A percentile compares a stretch with the other conserved stretches of the same genome.
These are phyloP conservation scores for Cryptosporidium parvum DNA, from an alignment of 169 alveolate species.

Conservation along the genomic window DNA sequence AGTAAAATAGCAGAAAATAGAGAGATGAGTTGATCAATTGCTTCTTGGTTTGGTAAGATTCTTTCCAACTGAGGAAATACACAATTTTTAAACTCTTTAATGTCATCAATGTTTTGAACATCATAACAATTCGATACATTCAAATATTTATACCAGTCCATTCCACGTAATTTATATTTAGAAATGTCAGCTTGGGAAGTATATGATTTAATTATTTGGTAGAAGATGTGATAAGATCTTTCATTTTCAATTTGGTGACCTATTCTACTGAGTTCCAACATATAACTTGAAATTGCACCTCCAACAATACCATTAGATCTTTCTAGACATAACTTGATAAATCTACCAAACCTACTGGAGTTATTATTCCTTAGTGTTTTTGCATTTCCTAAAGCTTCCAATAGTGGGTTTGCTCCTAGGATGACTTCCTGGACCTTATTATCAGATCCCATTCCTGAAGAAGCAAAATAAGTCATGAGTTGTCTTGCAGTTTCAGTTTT, in stretches of 20 bases:
- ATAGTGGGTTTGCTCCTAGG: slow-evolving; percentile 95
- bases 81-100: slow-evolving; percentile 77
- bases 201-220: slow-evolving; percentile 83
- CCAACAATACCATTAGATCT: slow-evolving; percentile 86
- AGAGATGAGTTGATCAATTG: slow-evolving; percentile 43
- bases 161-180: slow-evolving; percentile 33
- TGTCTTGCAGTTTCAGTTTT: slow-evolving; percentile 99
- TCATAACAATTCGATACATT: slow-evolving; percentile 82
- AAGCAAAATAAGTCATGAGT: slow-evolving; percentile 85
- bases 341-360: slow-evolving; percentile 98
- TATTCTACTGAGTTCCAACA: slow-evolving; percentile 71
- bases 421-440: slow-evolving; percentile 80
- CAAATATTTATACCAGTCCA: slow-evolving; percentile 79
- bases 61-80: slow-evolving; percentile 67
- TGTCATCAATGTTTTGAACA: slow-evolving; percentile 83
- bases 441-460: slow-evolving; percentile 48
- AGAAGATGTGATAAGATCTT: slow-evolving; percentile 82
- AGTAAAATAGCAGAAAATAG: slow-evolving; percentile 82
- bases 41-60: slow-evolving; percentile 36
- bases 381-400: slow-evolving; percentile 99
- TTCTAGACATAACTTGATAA: slow-evolving; percentile 92
- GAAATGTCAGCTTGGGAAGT: slow-evolving; percentile 10
- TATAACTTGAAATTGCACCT: slow-evolving; percentile 75
- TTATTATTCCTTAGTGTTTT: slow-evolving; percentile 97
- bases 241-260: slow-evolving; percentile 78